phyloP scores from a whole-genome alignment of 1,284 basidiomycete genomes.

The Sporisorium iseilematis-ciliati region DNA sequence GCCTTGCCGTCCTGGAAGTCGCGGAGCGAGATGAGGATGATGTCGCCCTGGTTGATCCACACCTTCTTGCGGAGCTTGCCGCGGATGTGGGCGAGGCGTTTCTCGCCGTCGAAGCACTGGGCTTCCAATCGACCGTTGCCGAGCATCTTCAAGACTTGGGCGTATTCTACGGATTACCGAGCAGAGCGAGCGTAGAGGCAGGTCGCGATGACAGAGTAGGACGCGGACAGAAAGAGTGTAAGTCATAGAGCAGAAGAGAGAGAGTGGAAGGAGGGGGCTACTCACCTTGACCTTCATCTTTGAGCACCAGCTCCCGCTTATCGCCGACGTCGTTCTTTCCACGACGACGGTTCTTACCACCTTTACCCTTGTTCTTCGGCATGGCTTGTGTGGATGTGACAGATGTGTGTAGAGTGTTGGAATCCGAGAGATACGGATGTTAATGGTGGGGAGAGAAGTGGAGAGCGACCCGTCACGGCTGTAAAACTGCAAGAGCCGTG shows the following conservation, averaged over 20 bases:
- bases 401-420: neutral
- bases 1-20: conserved; percentile 99
- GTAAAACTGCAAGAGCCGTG: too few species aligned
- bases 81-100: conserved; percentile 95
- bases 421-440: conserved; percentile 9
- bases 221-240: too few species aligned
- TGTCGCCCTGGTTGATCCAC: conserved; percentile 99
- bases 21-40: conserved; percentile 93
- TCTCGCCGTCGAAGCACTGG: conserved; percentile 98
- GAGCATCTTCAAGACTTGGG: conserved; percentile 98
- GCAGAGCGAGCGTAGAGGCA: neutral
- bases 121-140: conserved; percentile 98
- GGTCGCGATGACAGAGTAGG: neutral
- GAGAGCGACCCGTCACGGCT: neutral
- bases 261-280: conserved; percentile 14
- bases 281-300: conserved; percentile 92
- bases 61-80: conserved; percentile 99
- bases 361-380: conserved; percentile 75
- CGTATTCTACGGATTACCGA: conserved; percentile 79
- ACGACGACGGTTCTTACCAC: conserved; percentile 98
- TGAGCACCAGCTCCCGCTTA: conserved; percentile 98
- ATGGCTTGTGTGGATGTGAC: conserved; percentile 10
- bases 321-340: conserved; percentile 99
- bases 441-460: conserved; percentile 1
- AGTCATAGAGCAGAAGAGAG: neutral